Evolutionary conservation across 805 yeast genomes (phyloP), one percentile per base, ranked within the genome.

Genomic region (Wickerhamiella shivajii): DNA sequence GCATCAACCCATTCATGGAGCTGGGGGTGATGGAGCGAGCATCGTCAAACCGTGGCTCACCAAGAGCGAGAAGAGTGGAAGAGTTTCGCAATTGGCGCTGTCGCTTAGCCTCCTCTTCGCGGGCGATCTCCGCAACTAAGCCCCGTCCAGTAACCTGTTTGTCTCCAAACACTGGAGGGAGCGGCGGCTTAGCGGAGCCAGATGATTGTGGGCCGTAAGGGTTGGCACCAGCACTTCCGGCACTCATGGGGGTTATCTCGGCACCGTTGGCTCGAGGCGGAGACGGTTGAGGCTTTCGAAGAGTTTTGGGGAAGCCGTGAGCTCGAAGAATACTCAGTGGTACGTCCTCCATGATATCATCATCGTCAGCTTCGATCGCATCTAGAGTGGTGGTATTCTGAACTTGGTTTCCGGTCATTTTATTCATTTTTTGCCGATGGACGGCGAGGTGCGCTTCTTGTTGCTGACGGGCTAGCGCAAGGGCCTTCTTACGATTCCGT

Each of bases 341-440:
- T 11, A 60, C 53, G 33, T 59, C 59, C 31, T 59, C 64, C 38
- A 52, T 47, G 18, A 53, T 54, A 19, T 59, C 63, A 14, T 57
- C 56, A 13, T 47, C 53, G 21, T 46, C 53, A 19, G 41, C 49
- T 12, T 42, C 49, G 3, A 37, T 49, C 4, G 24, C 37, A 17
- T 30, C 44, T 24, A 25, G 27, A 13, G 36, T 24, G 18, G 36
- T 11, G 24, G 37, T 12, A 22, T 17, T 21, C 29, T 31, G 8
- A 26, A 33, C 33, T 26, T 43, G 31, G 23, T 39, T 39, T 7
- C 62, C 61, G 6, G 58, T 51, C 21, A 55, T 44, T 33, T 53
- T 53, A 36, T 51, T 56, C 62, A 60, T 59, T 32, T 55, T 52
- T 39, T 59, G 64, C 9, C 64, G 50, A 38, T 59, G 58, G 13